phyloP scores from a whole-genome alignment of 257 asterid genomes.

The Scutellaria barbata region DNA sequence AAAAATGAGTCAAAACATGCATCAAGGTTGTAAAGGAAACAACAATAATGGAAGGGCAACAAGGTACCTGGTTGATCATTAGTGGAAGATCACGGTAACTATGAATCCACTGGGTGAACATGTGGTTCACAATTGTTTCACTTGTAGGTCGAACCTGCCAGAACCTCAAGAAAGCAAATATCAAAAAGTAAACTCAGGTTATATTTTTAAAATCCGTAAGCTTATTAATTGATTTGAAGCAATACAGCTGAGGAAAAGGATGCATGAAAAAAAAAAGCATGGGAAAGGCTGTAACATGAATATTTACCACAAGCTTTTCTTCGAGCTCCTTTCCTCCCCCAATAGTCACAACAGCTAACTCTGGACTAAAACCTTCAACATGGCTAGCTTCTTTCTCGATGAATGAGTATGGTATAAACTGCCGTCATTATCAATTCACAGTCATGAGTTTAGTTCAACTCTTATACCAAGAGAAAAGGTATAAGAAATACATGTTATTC shows the following conservation, averaged over 20 bases:
- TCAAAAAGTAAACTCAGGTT: conserved; percentile 65
- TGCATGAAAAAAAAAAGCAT: background rate
- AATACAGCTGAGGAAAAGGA: conserved; percentile 27
- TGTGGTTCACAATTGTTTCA: conserved; percentile 98
- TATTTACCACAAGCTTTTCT: conserved; percentile 96
- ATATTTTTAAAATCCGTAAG: conserved; percentile 35
- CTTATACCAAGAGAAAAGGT: conserved; percentile 18
- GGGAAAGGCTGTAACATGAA: conserved; percentile 25
- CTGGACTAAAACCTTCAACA: conserved; percentile 98
- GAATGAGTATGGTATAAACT: conserved; percentile 95
- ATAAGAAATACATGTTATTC: conserved; percentile 9
- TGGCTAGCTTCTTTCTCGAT: conserved; percentile 99
- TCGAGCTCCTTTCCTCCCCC: conserved; percentile 99
- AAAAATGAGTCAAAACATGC: conserved; percentile 15
- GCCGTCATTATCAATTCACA: conserved; percentile 36
- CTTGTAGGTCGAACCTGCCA: conserved; percentile 99
- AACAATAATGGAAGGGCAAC: conserved; percentile 26
- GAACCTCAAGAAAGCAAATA: conserved; percentile 77
- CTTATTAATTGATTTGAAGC: conserved; percentile 20
- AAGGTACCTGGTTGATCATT: conserved; percentile 91
- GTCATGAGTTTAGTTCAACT: conserved; percentile 28
- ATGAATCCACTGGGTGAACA: conserved; percentile 99
- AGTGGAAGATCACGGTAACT: conserved; percentile 99
- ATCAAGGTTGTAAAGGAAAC: conserved; percentile 13
- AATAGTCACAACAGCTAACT: conserved; percentile 89